phyloP scores from a whole-genome alignment of 768 basidiomycete species.

The Tubosaeta sp. region DNA sequence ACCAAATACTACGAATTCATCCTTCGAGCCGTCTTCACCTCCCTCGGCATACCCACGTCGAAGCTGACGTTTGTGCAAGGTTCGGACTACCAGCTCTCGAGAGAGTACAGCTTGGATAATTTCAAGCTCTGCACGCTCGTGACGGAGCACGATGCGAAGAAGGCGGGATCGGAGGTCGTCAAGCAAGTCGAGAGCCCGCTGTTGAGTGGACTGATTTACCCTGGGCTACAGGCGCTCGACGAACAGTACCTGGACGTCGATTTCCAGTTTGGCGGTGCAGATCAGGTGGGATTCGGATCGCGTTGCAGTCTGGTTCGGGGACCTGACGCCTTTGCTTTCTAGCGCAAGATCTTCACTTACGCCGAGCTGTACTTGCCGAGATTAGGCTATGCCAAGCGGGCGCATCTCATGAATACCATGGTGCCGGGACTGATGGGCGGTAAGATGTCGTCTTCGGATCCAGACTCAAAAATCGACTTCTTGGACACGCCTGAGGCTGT shows the following conservation, averaged over 20 bases:
- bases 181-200: constrained; percentile 94
- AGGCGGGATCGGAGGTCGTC: constrained; percentile 98
- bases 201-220: constrained; percentile 90
- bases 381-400: constrained; percentile 89
- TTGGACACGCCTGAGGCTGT: constrained; percentile 82
- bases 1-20: constrained; percentile 87
- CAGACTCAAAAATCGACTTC: constrained; percentile 97
- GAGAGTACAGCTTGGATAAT: constrained; percentile 92
- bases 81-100: constrained; percentile 87
- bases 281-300: constrained; percentile 62
- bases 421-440: constrained; percentile 91
- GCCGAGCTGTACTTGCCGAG: constrained; percentile 93
- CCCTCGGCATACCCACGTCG: constrained; percentile 86
- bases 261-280: constrained; percentile 97
- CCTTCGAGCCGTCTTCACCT: constrained; percentile 77
- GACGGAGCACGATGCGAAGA: constrained; percentile 94
- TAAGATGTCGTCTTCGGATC: constrained; percentile 98
- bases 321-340: not conserved
- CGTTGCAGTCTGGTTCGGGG: not conserved
- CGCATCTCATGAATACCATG: constrained; percentile 98
- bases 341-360: constrained; percentile 99
- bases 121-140: constrained; percentile 90
- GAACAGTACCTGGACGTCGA: constrained; percentile 95
- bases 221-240: constrained; percentile 93
- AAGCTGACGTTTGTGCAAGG: constrained; percentile 84